phyloP scores from a whole-genome alignment of 2,329 filamentous ascomycete genomes.

The Fusarium sp. region DNA sequence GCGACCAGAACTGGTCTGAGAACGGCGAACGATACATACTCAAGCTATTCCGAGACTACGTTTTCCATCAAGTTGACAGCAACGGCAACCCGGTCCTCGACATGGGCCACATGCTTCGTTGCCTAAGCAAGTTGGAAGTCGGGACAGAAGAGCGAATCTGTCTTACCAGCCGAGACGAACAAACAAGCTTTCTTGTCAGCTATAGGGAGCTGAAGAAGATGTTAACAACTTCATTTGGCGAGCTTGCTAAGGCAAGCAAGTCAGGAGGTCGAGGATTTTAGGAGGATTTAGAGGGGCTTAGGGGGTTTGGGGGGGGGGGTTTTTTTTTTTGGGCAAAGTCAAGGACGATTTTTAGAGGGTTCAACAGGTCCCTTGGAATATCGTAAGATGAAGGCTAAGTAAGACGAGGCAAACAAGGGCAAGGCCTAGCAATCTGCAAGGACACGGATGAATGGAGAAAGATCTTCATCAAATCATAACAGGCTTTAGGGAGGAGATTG shows the following conservation, averaged over 20 bases:
- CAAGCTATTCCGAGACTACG: slow-evolving; percentile 95
- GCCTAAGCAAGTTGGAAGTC: slow-evolving; percentile 92
- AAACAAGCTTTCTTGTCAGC: slow-evolving; percentile 87
- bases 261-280: slow-evolving; percentile 51
- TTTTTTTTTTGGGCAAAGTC: background rate
- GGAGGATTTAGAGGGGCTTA: slow-evolving; percentile 6
- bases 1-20: slow-evolving; percentile 86
- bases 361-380: slow-evolving; percentile 37
- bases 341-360: slow-evolving; percentile 17
- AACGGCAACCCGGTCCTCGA: slow-evolving; percentile 87
- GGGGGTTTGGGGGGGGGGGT: background rate
- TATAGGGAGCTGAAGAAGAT: slow-evolving; percentile 88
- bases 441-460: background rate
- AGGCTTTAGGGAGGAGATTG: background rate
- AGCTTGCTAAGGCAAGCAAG: slow-evolving; percentile 64
- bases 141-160: slow-evolving; percentile 88
- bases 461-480: background rate
- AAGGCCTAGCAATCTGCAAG: background rate
- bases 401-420: background rate
- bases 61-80: slow-evolving; percentile 94
- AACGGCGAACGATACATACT: slow-evolving; percentile 92
- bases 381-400: background rate
- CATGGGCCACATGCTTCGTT: slow-evolving; percentile 86
- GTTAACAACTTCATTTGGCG: slow-evolving; percentile 67
- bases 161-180: slow-evolving; percentile 89